Evolutionary conservation across 2,329 filamentous ascomycete species (phyloP).

Genomic region (Xylaria multiplex): DNA sequence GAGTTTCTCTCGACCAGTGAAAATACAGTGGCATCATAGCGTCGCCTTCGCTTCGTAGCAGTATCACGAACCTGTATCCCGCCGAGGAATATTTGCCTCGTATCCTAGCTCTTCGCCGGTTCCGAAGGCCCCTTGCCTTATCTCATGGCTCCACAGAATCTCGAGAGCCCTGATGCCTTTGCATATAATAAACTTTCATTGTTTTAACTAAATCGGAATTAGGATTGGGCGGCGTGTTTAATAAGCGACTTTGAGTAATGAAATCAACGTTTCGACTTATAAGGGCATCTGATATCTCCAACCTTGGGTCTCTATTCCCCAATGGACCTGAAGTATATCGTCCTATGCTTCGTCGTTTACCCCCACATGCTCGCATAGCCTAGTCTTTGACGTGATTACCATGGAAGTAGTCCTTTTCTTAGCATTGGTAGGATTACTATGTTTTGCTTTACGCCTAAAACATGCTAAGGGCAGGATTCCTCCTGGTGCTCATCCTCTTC

Average conservation of each 20-base stretch:
- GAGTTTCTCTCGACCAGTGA: slow-evolving; percentile 5
- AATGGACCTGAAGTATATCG: slow-evolving; percentile 15
- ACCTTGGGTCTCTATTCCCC: neutral
- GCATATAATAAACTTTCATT: slow-evolving; percentile 24
- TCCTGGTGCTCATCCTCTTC: slow-evolving; percentile 41
- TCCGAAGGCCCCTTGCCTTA: slow-evolving; percentile 12
- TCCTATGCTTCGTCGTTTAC: slow-evolving; percentile 9
- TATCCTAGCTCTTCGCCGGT: slow-evolving; percentile 9
- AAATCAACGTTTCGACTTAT: slow-evolving; percentile 15
- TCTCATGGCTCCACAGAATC: neutral
- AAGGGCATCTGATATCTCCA: slow-evolving; percentile 11
- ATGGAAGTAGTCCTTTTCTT: slow-evolving; percentile 42
- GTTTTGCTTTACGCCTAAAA: slow-evolving; percentile 37
- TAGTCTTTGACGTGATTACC: slow-evolving; percentile 15
- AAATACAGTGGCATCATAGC: slow-evolving; percentile 1
- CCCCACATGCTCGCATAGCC: slow-evolving; percentile 17
- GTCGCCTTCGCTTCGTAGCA: neutral
- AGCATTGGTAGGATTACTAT: slow-evolving; percentile 32
- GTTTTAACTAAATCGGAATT: slow-evolving; percentile 4
- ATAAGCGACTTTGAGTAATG: neutral
- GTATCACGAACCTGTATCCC: neutral
- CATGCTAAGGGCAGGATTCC: slow-evolving; percentile 41
- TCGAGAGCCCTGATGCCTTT: slow-evolving; percentile 11
- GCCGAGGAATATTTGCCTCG: slow-evolving; percentile 4
- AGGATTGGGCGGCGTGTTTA: neutral